These are phyloP conservation scores for Boehmeria nivea DNA, from an alignment of 306 rosid genomes.

Conservation along the genomic window DNA sequence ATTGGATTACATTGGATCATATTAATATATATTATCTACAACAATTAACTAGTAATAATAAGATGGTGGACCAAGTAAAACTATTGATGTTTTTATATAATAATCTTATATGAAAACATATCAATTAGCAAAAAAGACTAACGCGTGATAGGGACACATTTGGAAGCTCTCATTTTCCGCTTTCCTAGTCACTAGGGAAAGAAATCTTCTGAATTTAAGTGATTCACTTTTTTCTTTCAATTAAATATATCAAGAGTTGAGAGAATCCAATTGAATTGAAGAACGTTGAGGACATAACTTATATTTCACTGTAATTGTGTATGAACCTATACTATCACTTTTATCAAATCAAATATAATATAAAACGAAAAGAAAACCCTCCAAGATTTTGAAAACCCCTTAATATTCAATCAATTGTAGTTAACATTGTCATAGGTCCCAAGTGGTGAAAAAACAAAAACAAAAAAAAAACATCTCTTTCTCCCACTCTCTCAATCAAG, in stretches of 20 bases:
- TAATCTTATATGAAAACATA: not conserved
- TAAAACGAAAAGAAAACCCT: not conserved
- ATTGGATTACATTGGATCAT: not conserved
- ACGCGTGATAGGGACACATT: conserved; percentile 15
- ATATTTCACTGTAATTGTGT: conserved; percentile 17
- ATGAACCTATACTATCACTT: not conserved
- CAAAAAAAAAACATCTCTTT: conserved; percentile 14
- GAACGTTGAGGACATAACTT: conserved; percentile 22
- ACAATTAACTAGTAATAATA: not conserved
- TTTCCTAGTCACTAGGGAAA: conserved; percentile 25
- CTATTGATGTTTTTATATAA: not conserved
- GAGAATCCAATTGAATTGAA: conserved; percentile 20
- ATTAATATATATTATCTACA: not conserved
- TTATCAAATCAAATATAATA: not conserved
- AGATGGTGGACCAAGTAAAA: conserved; percentile 26
- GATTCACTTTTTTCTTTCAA: not conserved
- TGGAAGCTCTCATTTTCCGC: conserved; percentile 21
- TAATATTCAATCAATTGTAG: not conserved
- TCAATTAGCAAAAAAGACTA: conserved; percentile 2
- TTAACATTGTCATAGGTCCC: not conserved
- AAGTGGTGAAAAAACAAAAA: conserved; percentile 23
- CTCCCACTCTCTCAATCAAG: too few relatives aligned
- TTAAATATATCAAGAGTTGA: conserved; percentile 1
- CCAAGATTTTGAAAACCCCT: not conserved
- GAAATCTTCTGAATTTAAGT: conserved; percentile 3